Evolutionary conservation across 371 early-diverging fungal genomes (phyloP), one percentile per base, ranked within the genome.

Genomic region (Gilbertella persicaria): DNA sequence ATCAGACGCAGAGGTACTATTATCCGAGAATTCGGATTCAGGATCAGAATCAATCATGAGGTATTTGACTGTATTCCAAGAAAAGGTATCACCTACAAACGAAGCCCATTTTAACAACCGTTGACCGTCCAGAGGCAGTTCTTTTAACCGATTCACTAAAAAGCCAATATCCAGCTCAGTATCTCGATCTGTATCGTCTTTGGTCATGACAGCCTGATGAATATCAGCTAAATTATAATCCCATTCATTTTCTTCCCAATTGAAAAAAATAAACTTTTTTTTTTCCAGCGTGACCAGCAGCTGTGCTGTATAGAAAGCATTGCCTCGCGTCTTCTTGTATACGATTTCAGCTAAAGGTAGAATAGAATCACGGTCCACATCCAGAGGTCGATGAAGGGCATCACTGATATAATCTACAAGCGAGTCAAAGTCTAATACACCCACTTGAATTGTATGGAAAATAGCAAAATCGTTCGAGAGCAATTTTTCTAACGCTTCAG

Each of bases 241-340:
- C 77, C 77, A 76, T 50, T 67, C 53, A 26, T 76, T 76, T 23
- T 68, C 62, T 19, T 70, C 68, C 77, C 77, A 76, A 45, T 76
- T 62, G 50, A 72, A 76, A 39, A 68, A 76, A 13, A 76, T 76
- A 4, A 73, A 45, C 33, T 64, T 68, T 38, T 76, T 73, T 28
- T 71, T 70, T 45, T 71, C 75, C 20, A 71, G 53, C 6, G 72
- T 61, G 19, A 54, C 50, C 9, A 76, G 49, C 30, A 73, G 47
- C 41, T 76, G 77, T 2, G 67, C 46, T 13, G 62, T 62, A 30
- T 76, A 76, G 35, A 76, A 73, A 10, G 71, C 68, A 37, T 73
- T 76, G 26, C 77, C 77, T 33, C 62, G 57, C 0, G 73, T 70
- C 21, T 68, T 68, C 30, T 61, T 62, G 39, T 60, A 68, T 0